Evolutionary conservation across 148 eudicot species (phyloP).

Genomic region (Vaccinium corymbosum): DNA sequence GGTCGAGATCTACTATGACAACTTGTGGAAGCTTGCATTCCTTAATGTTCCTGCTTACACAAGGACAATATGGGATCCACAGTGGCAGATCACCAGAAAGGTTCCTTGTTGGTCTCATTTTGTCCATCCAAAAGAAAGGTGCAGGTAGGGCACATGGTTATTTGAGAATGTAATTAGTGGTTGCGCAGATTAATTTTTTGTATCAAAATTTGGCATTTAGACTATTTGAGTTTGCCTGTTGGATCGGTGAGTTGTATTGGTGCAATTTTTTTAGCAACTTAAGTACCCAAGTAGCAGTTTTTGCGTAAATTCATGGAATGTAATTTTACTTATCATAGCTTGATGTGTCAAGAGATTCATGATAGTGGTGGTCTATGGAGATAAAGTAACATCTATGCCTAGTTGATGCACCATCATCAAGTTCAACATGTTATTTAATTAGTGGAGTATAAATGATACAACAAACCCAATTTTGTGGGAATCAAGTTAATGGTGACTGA

Average conservation of each 20-base stretch:
- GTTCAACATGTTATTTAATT: background rate
- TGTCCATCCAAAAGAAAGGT: conserved; percentile 47
- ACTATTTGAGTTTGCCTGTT: background rate
- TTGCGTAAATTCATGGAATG: background rate
- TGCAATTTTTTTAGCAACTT: background rate
- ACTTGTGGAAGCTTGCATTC: conserved; percentile 74
- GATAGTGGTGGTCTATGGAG: background rate
- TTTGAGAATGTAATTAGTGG: conserved; percentile 10
- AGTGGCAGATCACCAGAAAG: conserved; percentile 66
- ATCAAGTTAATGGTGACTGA: background rate
- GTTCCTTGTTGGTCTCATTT: conserved; percentile 98
- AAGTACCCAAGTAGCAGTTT: background rate
- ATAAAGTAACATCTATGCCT: background rate
- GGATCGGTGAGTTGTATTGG: background rate
- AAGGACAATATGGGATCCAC: conserved; percentile 56
- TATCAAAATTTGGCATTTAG: background rate
- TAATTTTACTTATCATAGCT: background rate
- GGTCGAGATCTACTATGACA: conserved; percentile 63
- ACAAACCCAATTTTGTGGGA: background rate
- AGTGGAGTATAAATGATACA: background rate
- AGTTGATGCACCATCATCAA: background rate
- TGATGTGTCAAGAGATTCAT: background rate
- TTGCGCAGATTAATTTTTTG: background rate
- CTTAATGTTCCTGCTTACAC: conserved; percentile 65
- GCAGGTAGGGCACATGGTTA: conserved; percentile 48